Base-by-base conservation (phyloP, 306 rosid species). In the Pyrus communis region DNA sequence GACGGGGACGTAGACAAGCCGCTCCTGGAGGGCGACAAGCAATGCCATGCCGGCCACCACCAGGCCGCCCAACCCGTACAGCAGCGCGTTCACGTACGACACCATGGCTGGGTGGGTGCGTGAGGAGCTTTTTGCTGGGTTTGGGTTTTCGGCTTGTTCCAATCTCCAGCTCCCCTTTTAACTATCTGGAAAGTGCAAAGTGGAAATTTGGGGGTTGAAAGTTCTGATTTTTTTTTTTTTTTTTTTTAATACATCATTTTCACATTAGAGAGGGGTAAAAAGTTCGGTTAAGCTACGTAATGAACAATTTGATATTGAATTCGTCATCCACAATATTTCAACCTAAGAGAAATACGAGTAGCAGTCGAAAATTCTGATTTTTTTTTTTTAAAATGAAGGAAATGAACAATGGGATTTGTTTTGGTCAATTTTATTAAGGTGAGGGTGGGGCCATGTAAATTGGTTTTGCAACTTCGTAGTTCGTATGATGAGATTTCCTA, bases 1-100 rank as follows among this genome's bases (percentile, higher is more conserved):
- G 22, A 87, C 97, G 22, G 99, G 99, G 12, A 93, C 99, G 83
- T 96, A 96, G 12, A 96, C 96, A 1, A 96, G 90, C 80, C 85
- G 84, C 88, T 96, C 99, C 65, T 96, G 99, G 67, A 96, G 85
- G 22, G 96, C 98, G 14, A 96, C 98, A 21, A 96, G 91, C 72
- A 96, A 81, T 43, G 99, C 93, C 98, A 96, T 87, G 27, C 99
- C 99, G 12, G 96, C 90, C 60, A 91, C 85, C 45, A 88, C 91
- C 73, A 96, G 59, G 5, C 97, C 98, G 84, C 99, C 99, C 6
- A 88, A 90, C 25, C 99, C 99, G 78, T 96, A 96, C 38, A 96
- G 74, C 60, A 93, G 74, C 45, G 75, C 77, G 84, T 60, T 88
- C 70, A 87, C 67, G 82, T 89, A 93, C 25, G 97, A 88, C 81